Conservation (phyloP, 2,329 filamentous ascomycete genomes). For the Botrytis galanthina region DNA sequence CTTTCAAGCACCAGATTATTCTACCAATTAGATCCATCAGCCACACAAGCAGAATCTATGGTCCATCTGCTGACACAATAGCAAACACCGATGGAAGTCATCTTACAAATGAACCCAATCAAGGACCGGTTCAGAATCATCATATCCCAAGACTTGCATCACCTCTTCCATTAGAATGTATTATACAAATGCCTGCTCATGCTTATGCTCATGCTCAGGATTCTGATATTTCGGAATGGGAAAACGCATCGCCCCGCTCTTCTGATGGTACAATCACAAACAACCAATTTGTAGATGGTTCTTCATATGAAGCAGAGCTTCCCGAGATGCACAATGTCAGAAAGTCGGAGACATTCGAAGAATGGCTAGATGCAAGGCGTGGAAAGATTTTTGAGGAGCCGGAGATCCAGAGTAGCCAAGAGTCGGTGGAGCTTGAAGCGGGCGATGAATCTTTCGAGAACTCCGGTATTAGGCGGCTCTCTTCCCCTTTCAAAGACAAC, state of each 20-base stretch:
- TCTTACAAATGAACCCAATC: slow-evolving; percentile 2
- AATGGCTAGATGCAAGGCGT: slow-evolving; percentile 4
- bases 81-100: slow-evolving; percentile 17
- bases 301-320: neutral
- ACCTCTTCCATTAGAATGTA: slow-evolving; percentile 1
- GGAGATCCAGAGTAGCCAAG: slow-evolving; percentile 16
- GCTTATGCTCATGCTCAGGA: neutral
- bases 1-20: neutral
- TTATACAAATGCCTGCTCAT: neutral
- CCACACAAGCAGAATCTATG: slow-evolving; percentile 3
- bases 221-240: neutral
- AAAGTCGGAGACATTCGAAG: neutral
- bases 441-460: slow-evolving; percentile 16
- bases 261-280: slow-evolving; percentile 1
- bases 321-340: neutral
- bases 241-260: neutral
- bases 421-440: neutral
- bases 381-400: neutral
- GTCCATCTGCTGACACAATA: neutral
- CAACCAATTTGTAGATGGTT: neutral
- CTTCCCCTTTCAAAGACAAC: slow-evolving; percentile 30
- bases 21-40: slow-evolving; percentile 10
- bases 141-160: neutral
- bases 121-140: too few species aligned
- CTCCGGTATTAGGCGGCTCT: neutral